Evolutionary conservation across 768 basidiomycete genomes (phyloP), one percentile per base, ranked within the genome.

Genomic region (Phlegmacium glaucopus): DNA sequence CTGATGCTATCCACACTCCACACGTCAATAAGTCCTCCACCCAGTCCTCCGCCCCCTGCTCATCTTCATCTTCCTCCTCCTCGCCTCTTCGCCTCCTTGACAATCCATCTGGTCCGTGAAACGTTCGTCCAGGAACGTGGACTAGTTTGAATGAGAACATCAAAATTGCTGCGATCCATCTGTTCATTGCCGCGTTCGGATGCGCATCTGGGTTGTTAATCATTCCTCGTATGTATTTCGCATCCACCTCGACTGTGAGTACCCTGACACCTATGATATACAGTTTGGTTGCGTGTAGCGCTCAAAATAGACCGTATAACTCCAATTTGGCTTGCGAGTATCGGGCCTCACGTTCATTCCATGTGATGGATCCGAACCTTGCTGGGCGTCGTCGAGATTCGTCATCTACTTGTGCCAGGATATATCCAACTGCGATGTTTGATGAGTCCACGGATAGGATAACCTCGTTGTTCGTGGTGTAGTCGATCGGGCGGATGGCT

Each of bases 241-340:
- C 65, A 42, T 67, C 62, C 0, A 65, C 59, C 30, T 69, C 65
- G 4, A 66, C 54, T 1, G 50, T 40, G 3, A 63, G 51, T 12
- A 57, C 54, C 2, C 42, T 38, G 1, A 66, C 50, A 1, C 69
- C 57, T 25, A 68, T 52, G 2, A 68, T 44, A 32, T 55, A 63
- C 0, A 67, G 36, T 1, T 54, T 17, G 9, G 49, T 32, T 0
- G 59, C 55, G 2, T 50, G 47, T 1, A 70, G 56, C 0, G 55
- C 56, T 0, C 50, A 44, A 39, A 61, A 67, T 1, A 68, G 49
- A 1, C 66, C 56, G 44, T 63, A 68, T 0, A 72, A 51, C 46
- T 72, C 69, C 2, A 68, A 15, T 40, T 73, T 71, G 0, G 67
- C 50, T 42, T 68, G 62, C 48, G 45, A 68, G 48, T 35, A 70